Conservation (phyloP, 1,284 basidiomycete genomes). For the Neotropicomus parvogracilis region DNA sequence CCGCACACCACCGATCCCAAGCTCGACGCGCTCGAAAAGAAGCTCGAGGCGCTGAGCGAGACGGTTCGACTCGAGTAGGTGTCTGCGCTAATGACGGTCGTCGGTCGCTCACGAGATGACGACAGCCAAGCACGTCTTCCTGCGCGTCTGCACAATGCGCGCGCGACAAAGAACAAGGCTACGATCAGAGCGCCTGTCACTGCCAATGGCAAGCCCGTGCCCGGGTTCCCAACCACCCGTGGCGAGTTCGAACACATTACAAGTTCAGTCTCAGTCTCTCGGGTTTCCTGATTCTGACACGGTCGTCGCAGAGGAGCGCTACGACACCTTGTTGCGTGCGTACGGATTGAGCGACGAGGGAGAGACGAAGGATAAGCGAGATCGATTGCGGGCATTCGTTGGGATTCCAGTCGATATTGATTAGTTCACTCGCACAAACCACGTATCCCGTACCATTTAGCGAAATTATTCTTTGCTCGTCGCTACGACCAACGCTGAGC, state of each 20-base stretch:
- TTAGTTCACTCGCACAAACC: no score
- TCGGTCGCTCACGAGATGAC: neutral
- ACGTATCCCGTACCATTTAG: no score
- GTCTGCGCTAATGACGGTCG: no score
- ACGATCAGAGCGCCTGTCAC: constrained; percentile 12
- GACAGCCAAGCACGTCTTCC: constrained; percentile 18
- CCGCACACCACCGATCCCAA: no score
- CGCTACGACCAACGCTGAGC: no score
- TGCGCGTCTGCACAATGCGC: constrained; percentile 20
- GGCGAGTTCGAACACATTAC: constrained; percentile 31
- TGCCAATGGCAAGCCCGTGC: constrained; percentile 17
- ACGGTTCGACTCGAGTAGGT: constrained; percentile 21
- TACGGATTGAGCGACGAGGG: no score
- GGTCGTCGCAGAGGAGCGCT: constrained; percentile 23
- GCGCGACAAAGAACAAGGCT: constrained; percentile 24
- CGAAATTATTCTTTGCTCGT: no score
- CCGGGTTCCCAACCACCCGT: constrained; percentile 15
- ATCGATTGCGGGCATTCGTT: no score
- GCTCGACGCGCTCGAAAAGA: constrained; percentile 24
- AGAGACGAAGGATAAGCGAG: no score
- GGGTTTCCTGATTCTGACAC: neutral
- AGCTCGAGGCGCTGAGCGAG: constrained; percentile 19
- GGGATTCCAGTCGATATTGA: no score
- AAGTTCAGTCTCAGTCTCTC: constrained; percentile 5
- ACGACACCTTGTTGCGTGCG: no score